Percentiles rank a stretch among this genome's conserved stretches.
phyloP scores from a whole-genome alignment of 106 monocot genomes.

The Posidonia australis region DNA sequence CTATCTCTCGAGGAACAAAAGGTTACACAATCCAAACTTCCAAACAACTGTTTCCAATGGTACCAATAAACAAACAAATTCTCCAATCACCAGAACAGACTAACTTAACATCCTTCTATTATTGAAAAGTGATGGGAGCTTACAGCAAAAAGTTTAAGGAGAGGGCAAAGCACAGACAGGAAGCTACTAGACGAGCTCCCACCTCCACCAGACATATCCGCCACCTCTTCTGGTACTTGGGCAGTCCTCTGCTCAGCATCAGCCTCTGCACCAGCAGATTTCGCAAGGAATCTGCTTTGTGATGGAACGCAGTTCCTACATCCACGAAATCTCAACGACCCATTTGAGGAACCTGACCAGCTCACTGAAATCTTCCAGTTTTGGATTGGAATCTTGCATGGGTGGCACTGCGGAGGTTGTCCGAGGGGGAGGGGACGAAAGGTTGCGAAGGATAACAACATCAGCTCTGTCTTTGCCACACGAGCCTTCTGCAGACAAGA shows the following conservation, averaged over 20 bases:
- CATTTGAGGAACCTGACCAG: constrained; percentile 10
- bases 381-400: background rate
- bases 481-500: no score
- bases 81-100: no score
- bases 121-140: constrained; percentile 4
- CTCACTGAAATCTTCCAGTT: background rate
- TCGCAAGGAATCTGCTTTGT: constrained; percentile 7
- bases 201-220: background rate
- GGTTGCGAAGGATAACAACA: background rate
- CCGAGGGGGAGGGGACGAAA: background rate
- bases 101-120: background rate
- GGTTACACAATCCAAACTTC: no score
- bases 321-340: constrained; percentile 5
- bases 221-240: background rate
- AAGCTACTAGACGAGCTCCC: constrained; percentile 31
- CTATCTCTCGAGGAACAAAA: background rate
- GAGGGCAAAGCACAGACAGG: constrained; percentile 59
- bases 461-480: no score
- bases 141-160: constrained; percentile 58
- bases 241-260: constrained; percentile 2
- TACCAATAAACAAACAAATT: background rate
- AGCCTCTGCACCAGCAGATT: background rate
- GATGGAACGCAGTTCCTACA: background rate
- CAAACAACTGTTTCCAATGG: no score
- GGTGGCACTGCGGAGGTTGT: background rate